Conservation (phyloP, 192 early-diverging fungal species). For the Coemansia sp. region DNA sequence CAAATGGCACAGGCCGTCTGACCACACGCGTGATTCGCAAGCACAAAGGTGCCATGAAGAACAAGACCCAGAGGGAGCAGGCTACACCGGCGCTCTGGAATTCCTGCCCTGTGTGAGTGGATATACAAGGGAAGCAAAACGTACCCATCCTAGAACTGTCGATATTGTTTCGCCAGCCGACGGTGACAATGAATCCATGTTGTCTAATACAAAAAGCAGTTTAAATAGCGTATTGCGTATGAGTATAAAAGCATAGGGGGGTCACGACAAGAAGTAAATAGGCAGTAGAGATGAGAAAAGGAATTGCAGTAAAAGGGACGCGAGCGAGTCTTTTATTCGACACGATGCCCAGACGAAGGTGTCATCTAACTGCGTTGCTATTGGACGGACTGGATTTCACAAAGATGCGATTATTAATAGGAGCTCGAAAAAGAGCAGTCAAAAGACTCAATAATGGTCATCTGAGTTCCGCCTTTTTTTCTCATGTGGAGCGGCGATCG, state of each 20-base stretch:
- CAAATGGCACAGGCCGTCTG: background rate
- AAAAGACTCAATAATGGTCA: background rate
- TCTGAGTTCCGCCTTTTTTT: background rate
- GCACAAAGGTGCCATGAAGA: slow-evolving; percentile 2
- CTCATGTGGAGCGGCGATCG: background rate
- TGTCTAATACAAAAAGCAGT: background rate
- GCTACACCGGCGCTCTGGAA: background rate
- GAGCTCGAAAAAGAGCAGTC: background rate
- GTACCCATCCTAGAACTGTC: slow-evolving; percentile 41
- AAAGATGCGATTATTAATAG: background rate
- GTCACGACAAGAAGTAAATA: background rate
- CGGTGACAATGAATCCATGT: background rate
- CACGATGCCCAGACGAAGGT: slow-evolving; percentile 1
- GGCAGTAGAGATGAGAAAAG: background rate
- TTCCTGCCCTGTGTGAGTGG: background rate
- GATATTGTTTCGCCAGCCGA: slow-evolving; percentile 32
- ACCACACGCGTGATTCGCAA: background rate
- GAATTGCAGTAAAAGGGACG: background rate
- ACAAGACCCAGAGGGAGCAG: background rate
- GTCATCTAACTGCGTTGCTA: background rate
- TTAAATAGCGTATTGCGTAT: background rate
- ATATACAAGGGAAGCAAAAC: background rate
- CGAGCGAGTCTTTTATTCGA: background rate
- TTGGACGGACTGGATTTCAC: slow-evolving; percentile 1
- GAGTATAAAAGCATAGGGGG: background rate